phyloP scores from a whole-genome alignment of 768 basidiomycete species.

The Nidularia pulvinata region DNA sequence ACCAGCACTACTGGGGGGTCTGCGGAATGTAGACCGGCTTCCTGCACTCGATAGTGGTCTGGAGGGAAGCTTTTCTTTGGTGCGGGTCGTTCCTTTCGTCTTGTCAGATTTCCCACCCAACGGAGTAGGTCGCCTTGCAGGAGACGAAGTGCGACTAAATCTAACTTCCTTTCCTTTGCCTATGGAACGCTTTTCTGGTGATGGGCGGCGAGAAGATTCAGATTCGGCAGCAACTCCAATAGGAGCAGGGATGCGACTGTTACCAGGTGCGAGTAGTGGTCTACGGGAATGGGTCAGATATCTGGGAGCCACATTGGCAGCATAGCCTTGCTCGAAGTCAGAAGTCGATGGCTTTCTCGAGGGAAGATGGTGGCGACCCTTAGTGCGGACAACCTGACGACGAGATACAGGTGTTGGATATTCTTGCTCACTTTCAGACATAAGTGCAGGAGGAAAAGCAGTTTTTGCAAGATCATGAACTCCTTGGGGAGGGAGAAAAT shows the following conservation, averaged over 20 bases:
- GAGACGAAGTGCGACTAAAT: constrained; percentile 45
- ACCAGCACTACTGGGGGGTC: constrained; percentile 45
- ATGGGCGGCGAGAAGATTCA: constrained; percentile 60
- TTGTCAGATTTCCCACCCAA: constrained; percentile 29
- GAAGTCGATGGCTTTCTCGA: constrained; percentile 64
- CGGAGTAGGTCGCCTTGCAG: constrained; percentile 26
- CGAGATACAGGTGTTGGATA: constrained; percentile 33
- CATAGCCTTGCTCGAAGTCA: constrained; percentile 91
- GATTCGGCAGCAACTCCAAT: constrained; percentile 35
- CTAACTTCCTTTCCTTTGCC: constrained; percentile 35
- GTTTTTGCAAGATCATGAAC: constrained; percentile 73
- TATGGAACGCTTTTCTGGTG: constrained; percentile 68
- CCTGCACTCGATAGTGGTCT: constrained; percentile 40
- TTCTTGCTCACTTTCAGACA: constrained; percentile 87
- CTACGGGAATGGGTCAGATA: constrained; percentile 61
- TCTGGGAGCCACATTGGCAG: constrained; percentile 86
- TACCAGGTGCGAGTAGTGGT: constrained; percentile 27
- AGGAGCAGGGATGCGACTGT: constrained; percentile 56
- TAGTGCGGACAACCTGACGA: constrained; percentile 41
- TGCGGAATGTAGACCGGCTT: constrained; percentile 54
- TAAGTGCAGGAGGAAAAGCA: constrained; percentile 59
- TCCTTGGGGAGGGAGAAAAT: constrained; percentile 71
- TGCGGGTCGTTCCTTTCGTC: constrained; percentile 30
- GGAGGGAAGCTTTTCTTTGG: constrained; percentile 38
- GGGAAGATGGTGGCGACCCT: constrained; percentile 48